Conservation (phyloP, 805 yeast genomes). For the Nakazawaea sp. region DNA sequence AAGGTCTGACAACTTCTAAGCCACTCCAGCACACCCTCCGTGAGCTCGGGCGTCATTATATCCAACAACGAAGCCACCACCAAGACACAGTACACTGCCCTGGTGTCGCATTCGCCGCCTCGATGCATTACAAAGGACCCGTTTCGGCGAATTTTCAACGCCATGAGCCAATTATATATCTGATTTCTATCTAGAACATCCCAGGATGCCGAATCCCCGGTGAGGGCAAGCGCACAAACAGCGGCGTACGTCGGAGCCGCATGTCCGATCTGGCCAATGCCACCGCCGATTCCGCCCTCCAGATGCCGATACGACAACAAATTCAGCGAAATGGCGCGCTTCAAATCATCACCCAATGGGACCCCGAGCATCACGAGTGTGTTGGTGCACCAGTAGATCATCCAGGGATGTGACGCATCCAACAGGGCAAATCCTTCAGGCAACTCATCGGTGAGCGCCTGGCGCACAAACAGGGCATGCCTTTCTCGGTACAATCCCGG, state of each 20-base stretch:
- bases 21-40: conserved; percentile 50
- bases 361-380: conserved; percentile 35
- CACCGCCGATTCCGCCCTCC: conserved; percentile 82
- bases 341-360: conserved; percentile 19
- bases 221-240: conserved; percentile 49
- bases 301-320: conserved; percentile 21
- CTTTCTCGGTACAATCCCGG: conserved; percentile 21
- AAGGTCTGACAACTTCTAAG: conserved; percentile 70
- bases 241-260: conserved; percentile 82
- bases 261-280: conserved; percentile 75
- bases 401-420: conserved; percentile 93
- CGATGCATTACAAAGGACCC: conserved; percentile 75
- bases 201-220: conserved; percentile 36
- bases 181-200: conserved; percentile 33
- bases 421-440: conserved; percentile 46
- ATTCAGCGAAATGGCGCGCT: conserved; percentile 22
- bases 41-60: conserved; percentile 55
- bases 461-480: conserved; percentile 38
- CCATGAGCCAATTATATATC: conserved; percentile 58
- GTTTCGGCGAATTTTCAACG: conserved; percentile 51
- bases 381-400: conserved; percentile 77
- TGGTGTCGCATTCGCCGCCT: conserved; percentile 78
- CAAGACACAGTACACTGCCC: conserved; percentile 87
- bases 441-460: conserved; percentile 34
- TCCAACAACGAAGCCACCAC: conserved; percentile 60